Conservation (phyloP, 257 asterid species). For the Echites panduratus region DNA sequence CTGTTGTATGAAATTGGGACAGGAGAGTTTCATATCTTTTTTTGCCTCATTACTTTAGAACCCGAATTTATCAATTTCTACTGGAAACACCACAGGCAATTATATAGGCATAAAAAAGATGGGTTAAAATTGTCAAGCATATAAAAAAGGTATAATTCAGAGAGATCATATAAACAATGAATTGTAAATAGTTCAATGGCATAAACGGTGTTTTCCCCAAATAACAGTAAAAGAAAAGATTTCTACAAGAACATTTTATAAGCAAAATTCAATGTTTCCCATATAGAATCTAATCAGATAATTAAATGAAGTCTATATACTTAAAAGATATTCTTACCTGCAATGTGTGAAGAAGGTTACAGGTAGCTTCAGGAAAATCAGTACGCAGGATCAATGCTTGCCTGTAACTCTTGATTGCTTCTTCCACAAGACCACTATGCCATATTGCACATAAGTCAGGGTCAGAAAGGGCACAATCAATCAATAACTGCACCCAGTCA, state of each 20-base stretch:
- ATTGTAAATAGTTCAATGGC: too few relatives aligned
- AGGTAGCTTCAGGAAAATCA: slow-evolving; percentile 97
- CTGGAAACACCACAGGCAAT: too few relatives aligned
- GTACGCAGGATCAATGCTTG: slow-evolving; percentile 85
- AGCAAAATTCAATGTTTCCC: background rate
- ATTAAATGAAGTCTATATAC: background rate
- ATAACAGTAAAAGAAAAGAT: background rate
- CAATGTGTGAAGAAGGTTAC: slow-evolving; percentile 95
- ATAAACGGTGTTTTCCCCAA: too few relatives aligned
- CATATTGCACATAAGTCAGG: slow-evolving; percentile 16
- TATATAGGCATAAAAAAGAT: too few relatives aligned
- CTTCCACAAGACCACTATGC: slow-evolving; percentile 85
- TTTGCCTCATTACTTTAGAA: too few relatives aligned
- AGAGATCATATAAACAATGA: too few relatives aligned
- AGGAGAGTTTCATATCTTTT: too few relatives aligned
- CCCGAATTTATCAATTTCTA: too few relatives aligned
- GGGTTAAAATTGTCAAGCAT: too few relatives aligned
- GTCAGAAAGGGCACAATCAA: slow-evolving; percentile 8
- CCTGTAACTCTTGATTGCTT: slow-evolving; percentile 88
- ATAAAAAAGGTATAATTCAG: too few relatives aligned
- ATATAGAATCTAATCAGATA: background rate
- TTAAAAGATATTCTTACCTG: slow-evolving; percentile 41
- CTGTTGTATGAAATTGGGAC: too few relatives aligned
- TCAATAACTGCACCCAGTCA: background rate
- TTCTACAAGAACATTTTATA: background rate